These are phyloP conservation scores for Cantharellus cinnabarinus DNA, from an alignment of 768 basidiomycete genomes.

Conservation along the genomic window DNA sequence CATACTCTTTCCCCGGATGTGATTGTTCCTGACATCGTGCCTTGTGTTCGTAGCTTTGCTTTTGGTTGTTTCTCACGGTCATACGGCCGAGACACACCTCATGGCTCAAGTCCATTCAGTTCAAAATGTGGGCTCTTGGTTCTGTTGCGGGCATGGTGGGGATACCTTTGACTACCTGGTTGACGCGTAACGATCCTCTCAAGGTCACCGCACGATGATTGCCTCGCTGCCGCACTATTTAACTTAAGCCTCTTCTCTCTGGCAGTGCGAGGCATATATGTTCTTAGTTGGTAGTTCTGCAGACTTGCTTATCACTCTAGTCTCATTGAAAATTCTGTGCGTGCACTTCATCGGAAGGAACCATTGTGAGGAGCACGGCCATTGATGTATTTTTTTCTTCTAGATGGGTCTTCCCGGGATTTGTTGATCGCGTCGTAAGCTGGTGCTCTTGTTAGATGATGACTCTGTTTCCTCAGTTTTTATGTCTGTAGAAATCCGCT, in stretches of 20 bases:
- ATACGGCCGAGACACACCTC: slow-evolving; percentile 28
- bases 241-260: slow-evolving; percentile 10
- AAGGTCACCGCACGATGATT: slow-evolving; percentile 22
- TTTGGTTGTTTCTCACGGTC: slow-evolving; percentile 50
- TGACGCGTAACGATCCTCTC: slow-evolving; percentile 37
- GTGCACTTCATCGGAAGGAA: slow-evolving; percentile 7
- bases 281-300: slow-evolving; percentile 40
- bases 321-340: slow-evolving; percentile 50
- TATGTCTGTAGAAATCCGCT: slow-evolving; percentile 16
- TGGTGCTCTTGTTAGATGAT: not conserved
- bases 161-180: slow-evolving; percentile 47
- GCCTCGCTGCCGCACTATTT: not conserved
- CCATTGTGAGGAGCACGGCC: not conserved
- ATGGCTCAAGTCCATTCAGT: slow-evolving; percentile 73
- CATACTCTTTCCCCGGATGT: not conserved
- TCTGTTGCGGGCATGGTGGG: slow-evolving; percentile 44
- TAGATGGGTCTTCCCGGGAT: slow-evolving; percentile 4
- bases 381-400: not conserved
- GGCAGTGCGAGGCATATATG: slow-evolving; percentile 52
- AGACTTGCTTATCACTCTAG: slow-evolving; percentile 43
- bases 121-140: slow-evolving; percentile 46
- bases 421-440: not conserved
- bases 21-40: not conserved
- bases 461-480: not conserved
- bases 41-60: slow-evolving; percentile 33